Conservation (phyloP, 345 rosid species). For the Eucalyptus polybractea region DNA sequence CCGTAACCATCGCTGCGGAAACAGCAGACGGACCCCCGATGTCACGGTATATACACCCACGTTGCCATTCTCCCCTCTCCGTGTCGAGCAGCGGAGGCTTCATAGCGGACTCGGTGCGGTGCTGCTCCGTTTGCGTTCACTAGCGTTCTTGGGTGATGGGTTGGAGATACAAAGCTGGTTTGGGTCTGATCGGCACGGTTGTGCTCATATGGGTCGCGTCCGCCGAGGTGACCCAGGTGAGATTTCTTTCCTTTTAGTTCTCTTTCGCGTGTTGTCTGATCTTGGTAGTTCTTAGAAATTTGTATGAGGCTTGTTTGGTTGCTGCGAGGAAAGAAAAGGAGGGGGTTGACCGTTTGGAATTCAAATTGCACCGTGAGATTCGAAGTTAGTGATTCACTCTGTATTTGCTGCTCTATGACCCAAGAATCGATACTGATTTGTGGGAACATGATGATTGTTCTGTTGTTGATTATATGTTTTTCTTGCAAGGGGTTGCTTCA, state of each 20-base stretch:
- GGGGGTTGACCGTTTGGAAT: background rate
- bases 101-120: background rate
- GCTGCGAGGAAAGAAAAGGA: background rate
- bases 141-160: conserved; percentile 11
- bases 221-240: conserved; percentile 42
- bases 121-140: background rate
- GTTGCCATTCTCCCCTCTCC: background rate
- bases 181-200: conserved; percentile 29
- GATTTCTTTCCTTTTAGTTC: background rate
- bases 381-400: background rate
- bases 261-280: background rate
- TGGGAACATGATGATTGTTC: background rate
- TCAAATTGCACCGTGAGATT: background rate
- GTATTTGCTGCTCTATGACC: background rate
- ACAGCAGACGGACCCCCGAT: background rate
- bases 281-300: background rate
- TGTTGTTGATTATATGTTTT: background rate
- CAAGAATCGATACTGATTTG: background rate
- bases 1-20: background rate
- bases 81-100: background rate
- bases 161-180: conserved; percentile 46
- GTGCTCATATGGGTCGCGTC: conserved; percentile 45
- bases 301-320: background rate
- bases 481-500: background rate
- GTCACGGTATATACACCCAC: background rate